Conservation (phyloP, 2,329 filamentous ascomycete species). For the Ceratocystis destructans region DNA sequence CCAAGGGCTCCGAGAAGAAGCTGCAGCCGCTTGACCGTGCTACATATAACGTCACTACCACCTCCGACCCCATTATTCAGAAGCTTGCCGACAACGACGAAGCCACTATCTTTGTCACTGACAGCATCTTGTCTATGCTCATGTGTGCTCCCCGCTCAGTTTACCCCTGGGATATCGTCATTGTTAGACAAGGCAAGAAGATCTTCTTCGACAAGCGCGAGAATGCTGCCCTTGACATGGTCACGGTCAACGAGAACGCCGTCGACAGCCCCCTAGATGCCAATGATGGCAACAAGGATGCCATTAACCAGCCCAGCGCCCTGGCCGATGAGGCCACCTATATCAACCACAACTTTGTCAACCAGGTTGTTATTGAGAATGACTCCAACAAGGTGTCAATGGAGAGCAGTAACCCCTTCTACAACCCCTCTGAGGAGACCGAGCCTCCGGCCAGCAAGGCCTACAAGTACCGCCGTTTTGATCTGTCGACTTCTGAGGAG, state of each 20-base stretch:
- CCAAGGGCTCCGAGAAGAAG: conserved; percentile 78
- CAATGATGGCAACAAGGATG: conserved; percentile 83
- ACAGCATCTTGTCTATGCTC: conserved; percentile 95
- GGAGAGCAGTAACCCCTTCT: conserved; percentile 88
- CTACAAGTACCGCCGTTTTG: conserved; percentile 97
- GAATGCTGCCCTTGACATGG: conserved; percentile 86
- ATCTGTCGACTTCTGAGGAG: conserved; percentile 87
- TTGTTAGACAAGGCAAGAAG: conserved; percentile 85
- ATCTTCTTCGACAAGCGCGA: conserved; percentile 98
- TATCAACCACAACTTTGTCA: conserved; percentile 99
- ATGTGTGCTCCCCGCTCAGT: conserved; percentile 97
- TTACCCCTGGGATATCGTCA: conserved; percentile 97
- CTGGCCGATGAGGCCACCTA: conserved; percentile 95
- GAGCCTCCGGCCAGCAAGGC: conserved; percentile 90
- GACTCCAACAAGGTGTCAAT: conserved; percentile 68
- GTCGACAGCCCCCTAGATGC: conserved; percentile 86
- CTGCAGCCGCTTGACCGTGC: conserved; percentile 82
- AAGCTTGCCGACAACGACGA: conserved; percentile 92
- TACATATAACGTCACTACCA: conserved; percentile 95
- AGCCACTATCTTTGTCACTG: conserved; percentile 91
- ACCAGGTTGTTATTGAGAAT: conserved; percentile 82
- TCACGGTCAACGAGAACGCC: conserved; percentile 98
- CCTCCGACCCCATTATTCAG: conserved; percentile 90
- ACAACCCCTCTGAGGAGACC: conserved; percentile 83
- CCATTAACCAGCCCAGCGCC: conserved; percentile 83